phyloP scores from a whole-genome alignment of 139 green algal genomes.

The Nannochloris sp. region DNA sequence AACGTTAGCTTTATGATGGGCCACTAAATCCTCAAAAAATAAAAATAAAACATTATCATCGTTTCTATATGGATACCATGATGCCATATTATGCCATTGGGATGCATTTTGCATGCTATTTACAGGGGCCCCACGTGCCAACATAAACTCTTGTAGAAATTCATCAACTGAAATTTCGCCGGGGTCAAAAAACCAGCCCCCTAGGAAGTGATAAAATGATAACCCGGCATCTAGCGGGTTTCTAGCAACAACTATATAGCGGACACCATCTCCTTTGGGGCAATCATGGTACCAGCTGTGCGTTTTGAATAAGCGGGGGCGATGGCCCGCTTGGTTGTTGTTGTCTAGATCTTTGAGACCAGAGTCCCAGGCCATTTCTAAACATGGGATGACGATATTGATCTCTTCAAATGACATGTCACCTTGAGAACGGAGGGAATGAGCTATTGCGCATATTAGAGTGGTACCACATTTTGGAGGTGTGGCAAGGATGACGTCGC shows the following conservation, averaged over 20 bases:
- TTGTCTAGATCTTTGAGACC: slow-evolving; percentile 19
- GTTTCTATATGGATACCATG: slow-evolving; percentile 28
- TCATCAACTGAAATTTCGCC: slow-evolving; percentile 14
- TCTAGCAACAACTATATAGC: slow-evolving; percentile 29
- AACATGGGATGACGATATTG: slow-evolving; percentile 25
- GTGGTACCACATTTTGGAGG: slow-evolving; percentile 34
- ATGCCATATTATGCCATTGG: slow-evolving; percentile 30
- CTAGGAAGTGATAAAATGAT: slow-evolving; percentile 43
- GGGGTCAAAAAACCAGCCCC: slow-evolving; percentile 26
- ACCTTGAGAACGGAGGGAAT: slow-evolving; percentile 29
- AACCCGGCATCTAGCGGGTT: slow-evolving; percentile 24
- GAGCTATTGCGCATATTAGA: slow-evolving; percentile 32
- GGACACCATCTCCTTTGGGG: slow-evolving; percentile 18
- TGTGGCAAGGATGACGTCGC: slow-evolving; percentile 14
- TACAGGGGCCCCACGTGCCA: slow-evolving; percentile 10
- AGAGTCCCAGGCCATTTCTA: slow-evolving; percentile 28
- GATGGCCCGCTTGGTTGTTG: neutral
- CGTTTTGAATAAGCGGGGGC: slow-evolving; percentile 33
- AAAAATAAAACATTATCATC: slow-evolving; percentile 36
- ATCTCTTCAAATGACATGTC: slow-evolving; percentile 49
- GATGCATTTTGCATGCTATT: slow-evolving; percentile 18
- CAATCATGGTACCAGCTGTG: slow-evolving; percentile 26
- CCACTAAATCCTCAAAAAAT: slow-evolving; percentile 40
- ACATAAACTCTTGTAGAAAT: slow-evolving; percentile 30
- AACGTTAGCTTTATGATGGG: slow-evolving; percentile 20